These are phyloP conservation scores for Annulohypoxylon bovei DNA, from an alignment of 495 filamentous ascomycete species.

Conservation along the genomic window DNA sequence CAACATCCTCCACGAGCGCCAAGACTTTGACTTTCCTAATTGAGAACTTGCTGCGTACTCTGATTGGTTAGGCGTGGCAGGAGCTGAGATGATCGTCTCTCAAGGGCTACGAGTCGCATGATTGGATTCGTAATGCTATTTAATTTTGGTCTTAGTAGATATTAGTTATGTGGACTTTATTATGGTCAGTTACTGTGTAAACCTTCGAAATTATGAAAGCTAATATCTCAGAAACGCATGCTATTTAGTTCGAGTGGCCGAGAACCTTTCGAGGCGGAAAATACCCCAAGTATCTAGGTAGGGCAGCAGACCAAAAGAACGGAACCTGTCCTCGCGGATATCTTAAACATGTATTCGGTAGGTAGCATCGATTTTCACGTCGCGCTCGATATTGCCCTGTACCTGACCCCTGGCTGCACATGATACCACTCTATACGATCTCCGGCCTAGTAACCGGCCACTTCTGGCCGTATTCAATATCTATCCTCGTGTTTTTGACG, in stretches of 20 bases:
- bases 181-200: too few relatives aligned
- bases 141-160: not conserved
- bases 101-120: not conserved
- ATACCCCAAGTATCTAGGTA: not conserved
- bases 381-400: not conserved
- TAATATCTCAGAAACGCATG: too few relatives aligned
- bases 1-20: not conserved
- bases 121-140: not conserved
- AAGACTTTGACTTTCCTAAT: slow-evolving; percentile 23
- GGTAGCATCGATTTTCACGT: not conserved
- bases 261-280: not conserved
- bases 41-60: not conserved
- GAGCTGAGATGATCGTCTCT: not conserved
- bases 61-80: slow-evolving; percentile 1
- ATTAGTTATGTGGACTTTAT: not conserved
- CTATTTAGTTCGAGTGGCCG: not conserved
- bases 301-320: not conserved
- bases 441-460: not conserved
- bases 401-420: not conserved
- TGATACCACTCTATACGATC: not conserved
- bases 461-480: slow-evolving; percentile 20
- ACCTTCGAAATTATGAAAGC: too few relatives aligned
- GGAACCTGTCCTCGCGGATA: slow-evolving; percentile 6
- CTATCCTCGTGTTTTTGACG: slow-evolving; percentile 31
- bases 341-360: not conserved